A percentile compares a stretch with the other conserved stretches of the same genome.
These are phyloP conservation scores for Nakaseomyces glabratus DNA, from an alignment of 1,139 yeast genomes.

Conservation along the genomic window DNA sequence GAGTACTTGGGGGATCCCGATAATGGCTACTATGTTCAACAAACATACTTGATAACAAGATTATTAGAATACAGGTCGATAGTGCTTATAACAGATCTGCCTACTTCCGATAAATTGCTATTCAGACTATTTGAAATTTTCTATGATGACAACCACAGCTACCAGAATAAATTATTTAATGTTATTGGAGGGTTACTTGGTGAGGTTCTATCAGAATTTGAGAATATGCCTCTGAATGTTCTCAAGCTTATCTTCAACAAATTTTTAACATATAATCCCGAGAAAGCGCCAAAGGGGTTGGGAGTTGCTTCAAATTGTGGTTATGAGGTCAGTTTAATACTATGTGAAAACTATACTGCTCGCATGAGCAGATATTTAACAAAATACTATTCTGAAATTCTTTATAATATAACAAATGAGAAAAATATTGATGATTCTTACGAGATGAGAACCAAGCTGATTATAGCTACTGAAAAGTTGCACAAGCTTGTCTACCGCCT, in stretches of 20 bases:
- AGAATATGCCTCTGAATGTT: constrained; percentile 54
- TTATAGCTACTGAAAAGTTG: constrained; percentile 45
- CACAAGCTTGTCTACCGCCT: constrained; percentile 58
- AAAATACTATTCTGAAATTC: constrained; percentile 68
- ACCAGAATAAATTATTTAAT: constrained; percentile 42
- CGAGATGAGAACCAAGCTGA: constrained; percentile 25
- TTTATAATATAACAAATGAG: constrained; percentile 41
- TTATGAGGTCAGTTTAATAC: constrained; percentile 53
- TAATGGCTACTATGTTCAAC: constrained; percentile 58
- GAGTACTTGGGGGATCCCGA: constrained; percentile 48
- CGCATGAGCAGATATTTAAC: constrained; percentile 71
- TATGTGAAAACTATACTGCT: constrained; percentile 66
- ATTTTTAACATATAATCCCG: constrained; percentile 31
- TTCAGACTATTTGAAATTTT: constrained; percentile 51
- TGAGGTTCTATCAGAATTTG: constrained; percentile 71
- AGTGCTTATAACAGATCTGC: constrained; percentile 67
- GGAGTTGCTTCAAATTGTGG: constrained; percentile 42
- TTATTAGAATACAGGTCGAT: constrained; percentile 75
- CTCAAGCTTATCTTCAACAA: constrained; percentile 49
- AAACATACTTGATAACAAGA: constrained; percentile 56
- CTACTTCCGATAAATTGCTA: constrained; percentile 49
- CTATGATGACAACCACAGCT: constrained; percentile 42
- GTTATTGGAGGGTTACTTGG: constrained; percentile 60
- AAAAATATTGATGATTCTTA: constrained; percentile 23
- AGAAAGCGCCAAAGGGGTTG: constrained; percentile 29